Evolutionary conservation across 2,329 filamentous ascomycete genomes (phyloP), one percentile per base, ranked within the genome.

Genomic region (Hymenoscyphus fructigenus): DNA sequence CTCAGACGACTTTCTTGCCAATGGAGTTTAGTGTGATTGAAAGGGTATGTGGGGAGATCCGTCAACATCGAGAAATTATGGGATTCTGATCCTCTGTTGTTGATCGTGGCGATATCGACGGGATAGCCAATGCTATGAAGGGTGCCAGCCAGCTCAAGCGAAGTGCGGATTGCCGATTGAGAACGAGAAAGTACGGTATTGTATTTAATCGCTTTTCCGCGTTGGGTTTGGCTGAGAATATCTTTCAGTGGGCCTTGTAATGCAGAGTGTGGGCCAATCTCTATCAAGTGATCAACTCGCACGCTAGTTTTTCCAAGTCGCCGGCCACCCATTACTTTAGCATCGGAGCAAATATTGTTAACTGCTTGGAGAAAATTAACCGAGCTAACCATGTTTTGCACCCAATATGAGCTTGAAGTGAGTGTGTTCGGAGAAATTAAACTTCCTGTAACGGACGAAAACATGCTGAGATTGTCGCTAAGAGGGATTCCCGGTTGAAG

Each of bases 311-410:
- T 38, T 17, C 17, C n/a, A n/a, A 58, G 23, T 53, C 63, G 59
- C 44, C 59, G 41, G 59, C 55, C 28, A 60, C 26, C n/a, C 61
- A 17, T 23, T 29, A 10, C 12, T 34, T 17, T 38, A 9, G 7
- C 7, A 32, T 26, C 47, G 20, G 59, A 32, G 38, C 63, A 63
- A 47, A 68, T 59, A 10, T 29, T 44, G 12, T 62, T 38, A 17
- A 83, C 65, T 0, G 80, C 81, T 2, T 73, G 68, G 12, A 75
- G 68, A 65, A 81, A 84, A 3, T 76, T 73, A 17, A 84, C 82
- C 0, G 76, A 76, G 0, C 76, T 78, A 1, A 78, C 73, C 70
- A 84, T 71, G 61, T 83, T 84, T 6, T 71, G 67, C 2, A 75
- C 73, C 82, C 82, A 84, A 67, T 84, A 83, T 0, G 68, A 57